Percentiles rank a stretch among this genome's conserved stretches.
Conservation (phyloP, 2,329 filamentous ascomycete genomes). For the Calonectria naviculata region DNA sequence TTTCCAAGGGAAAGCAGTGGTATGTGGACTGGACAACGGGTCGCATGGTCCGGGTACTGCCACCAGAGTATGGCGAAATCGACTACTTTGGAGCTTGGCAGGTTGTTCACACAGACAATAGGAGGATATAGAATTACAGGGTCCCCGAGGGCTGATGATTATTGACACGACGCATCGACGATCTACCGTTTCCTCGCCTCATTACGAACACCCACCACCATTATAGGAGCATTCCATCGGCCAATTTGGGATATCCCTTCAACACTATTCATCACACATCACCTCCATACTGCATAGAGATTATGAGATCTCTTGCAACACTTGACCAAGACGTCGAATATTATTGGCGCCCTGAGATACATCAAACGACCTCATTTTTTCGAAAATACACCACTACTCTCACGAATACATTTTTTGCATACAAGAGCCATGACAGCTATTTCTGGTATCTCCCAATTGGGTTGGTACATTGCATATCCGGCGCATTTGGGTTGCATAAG, state of each 20-base stretch:
- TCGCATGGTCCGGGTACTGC: constrained; percentile 63
- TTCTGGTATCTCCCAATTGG: constrained; percentile 24
- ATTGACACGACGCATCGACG: constrained; percentile 9
- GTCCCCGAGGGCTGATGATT: constrained; percentile 9
- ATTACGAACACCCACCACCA: constrained; percentile 7
- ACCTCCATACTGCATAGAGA: neutral
- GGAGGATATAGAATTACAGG: constrained; percentile 49
- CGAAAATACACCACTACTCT: neutral
- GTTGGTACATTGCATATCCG: constrained; percentile 40
- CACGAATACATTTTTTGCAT: neutral
- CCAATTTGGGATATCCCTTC: constrained; percentile 10
- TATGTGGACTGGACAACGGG: constrained; percentile 70
- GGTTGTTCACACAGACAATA: constrained; percentile 61
- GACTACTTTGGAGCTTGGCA: constrained; percentile 63
- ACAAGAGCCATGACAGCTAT: neutral
- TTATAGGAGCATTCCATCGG: constrained; percentile 12
- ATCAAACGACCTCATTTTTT: neutral
- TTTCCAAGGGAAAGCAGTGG: constrained; percentile 68
- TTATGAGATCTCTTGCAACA: neutral
- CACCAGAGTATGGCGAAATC: constrained; percentile 65
- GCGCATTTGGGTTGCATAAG: constrained; percentile 40
- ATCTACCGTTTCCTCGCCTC: constrained; percentile 9
- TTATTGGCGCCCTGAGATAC: neutral
- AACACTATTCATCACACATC: neutral
- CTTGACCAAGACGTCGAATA: neutral